A percentile compares a stretch with the other conserved stretches of the same genome.
phyloP scores from a whole-genome alignment of 345 rosid genomes.

The Sonneratia alba region DNA sequence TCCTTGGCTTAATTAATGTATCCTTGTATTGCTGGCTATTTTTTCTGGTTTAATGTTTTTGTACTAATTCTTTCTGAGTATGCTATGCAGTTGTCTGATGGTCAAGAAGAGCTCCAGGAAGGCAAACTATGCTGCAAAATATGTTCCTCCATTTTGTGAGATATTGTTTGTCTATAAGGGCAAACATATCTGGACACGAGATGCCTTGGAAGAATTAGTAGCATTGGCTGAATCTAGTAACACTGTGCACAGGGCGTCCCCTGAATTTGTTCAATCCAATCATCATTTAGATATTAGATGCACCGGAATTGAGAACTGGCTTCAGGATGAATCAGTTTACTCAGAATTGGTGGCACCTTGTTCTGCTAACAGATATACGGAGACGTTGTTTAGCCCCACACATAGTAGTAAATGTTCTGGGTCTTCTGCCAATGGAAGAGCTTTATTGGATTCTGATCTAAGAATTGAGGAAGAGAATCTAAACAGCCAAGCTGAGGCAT shows the following conservation, averaged over 20 bases:
- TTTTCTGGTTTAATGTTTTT: neutral
- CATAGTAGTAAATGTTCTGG: slow-evolving; percentile 19
- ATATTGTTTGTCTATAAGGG: slow-evolving; percentile 64
- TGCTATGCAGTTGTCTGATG: slow-evolving; percentile 35
- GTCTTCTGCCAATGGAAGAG: slow-evolving; percentile 21
- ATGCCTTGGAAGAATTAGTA: slow-evolving; percentile 29
- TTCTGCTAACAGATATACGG: slow-evolving; percentile 14
- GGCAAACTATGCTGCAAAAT: slow-evolving; percentile 36
- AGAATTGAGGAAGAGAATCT: slow-evolving; percentile 26
- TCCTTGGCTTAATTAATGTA: neutral
- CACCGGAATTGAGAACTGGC: slow-evolving; percentile 16
- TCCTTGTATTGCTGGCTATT: neutral
- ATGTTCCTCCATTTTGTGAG: slow-evolving; percentile 47
- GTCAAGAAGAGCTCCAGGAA: slow-evolving; percentile 41
- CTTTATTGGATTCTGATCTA: slow-evolving; percentile 26
- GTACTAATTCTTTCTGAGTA: neutral
- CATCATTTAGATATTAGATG: slow-evolving; percentile 15
- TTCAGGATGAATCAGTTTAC: slow-evolving; percentile 19
- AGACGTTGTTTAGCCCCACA: slow-evolving; percentile 18
- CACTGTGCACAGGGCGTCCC: slow-evolving; percentile 1
- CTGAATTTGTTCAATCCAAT: slow-evolving; percentile 12
- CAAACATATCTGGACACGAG: slow-evolving; percentile 44
- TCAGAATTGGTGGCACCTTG: slow-evolving; percentile 12
- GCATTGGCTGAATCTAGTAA: slow-evolving; percentile 8
- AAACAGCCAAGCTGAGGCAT: slow-evolving; percentile 25